Base-by-base conservation (phyloP, 768 basidiomycete species). In the Gymnopilus junonius region DNA sequence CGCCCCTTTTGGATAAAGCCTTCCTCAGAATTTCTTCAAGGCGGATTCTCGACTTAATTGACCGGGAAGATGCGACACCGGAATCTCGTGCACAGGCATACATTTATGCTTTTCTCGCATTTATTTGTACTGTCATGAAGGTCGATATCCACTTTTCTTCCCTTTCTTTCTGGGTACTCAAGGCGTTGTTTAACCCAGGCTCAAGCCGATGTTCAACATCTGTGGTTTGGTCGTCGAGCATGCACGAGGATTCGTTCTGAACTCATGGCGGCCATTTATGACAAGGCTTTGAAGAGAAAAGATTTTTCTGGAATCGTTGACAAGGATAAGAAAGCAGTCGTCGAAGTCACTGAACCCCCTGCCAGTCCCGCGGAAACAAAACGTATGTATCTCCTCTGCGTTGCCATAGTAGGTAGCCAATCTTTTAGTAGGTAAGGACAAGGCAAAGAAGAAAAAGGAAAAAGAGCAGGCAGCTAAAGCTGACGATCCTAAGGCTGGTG, bases 241-340 rank as follows among this genome's bases (percentile, higher is more conserved):
- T 72, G 81, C 0, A 90, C 89, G 1, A 82, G 92, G 23, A 86
- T 93, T 3, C 87, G 92, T 8, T 83, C 84, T 12, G 91, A 92
- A 75, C 83, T 96, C 17, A 95, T 93, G 88, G 88, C 92, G 0
- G 77, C 88, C 2, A 92, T 97, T 56, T 97, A 95, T 70, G 91
- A 94, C 73, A 97, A 97, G 73, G 85, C 94, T 1, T 76, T 97
- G 35, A 91, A 90, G 73, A 79, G 95, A 31, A 90, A 87, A 70
- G 94, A 96, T 71, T 92, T 88, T 62, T 92, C 92, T 0, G 95
- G 94, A 1, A 79, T 93, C 39, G 80, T 92, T 8, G 77, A 79
- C 14, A 76, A 79, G 66, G 72, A 74, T 15, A 73, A 72, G 65
- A 73, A 74, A 35, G 69, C 58, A 8, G 74, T 73, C 14, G 74